Evolutionary conservation across 176 grass and related monocot genomes (phyloP).

Genomic region (Juncus effusus): DNA sequence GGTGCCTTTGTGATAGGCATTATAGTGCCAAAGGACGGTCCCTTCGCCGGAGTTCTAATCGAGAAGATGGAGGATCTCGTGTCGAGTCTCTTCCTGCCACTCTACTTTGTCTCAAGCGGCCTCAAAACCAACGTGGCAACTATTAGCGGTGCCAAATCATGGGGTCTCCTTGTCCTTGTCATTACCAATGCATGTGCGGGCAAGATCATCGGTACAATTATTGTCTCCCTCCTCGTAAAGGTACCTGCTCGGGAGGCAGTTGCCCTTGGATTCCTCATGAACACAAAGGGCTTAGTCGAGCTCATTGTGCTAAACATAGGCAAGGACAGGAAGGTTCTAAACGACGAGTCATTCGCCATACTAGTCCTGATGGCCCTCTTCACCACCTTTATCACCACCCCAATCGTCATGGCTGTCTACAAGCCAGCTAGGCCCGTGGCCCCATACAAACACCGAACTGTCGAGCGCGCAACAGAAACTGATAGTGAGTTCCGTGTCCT

Average conservation of each 20-base stretch:
- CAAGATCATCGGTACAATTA: conserved; percentile 61
- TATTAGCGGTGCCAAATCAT: conserved; percentile 56
- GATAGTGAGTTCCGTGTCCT: conserved; percentile 55
- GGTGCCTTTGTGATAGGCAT: conserved; percentile 62
- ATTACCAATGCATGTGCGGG: conserved; percentile 57
- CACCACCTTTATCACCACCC: conserved; percentile 78
- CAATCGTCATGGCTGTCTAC: conserved; percentile 72
- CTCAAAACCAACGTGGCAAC: conserved; percentile 74
- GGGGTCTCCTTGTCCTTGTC: conserved; percentile 60
- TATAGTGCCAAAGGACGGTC: conserved; percentile 59
- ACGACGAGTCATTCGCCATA: conserved; percentile 71
- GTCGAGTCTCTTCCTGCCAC: conserved; percentile 66
- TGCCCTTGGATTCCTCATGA: conserved; percentile 64
- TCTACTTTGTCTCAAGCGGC: conserved; percentile 76
- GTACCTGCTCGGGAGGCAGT: conserved; percentile 45
- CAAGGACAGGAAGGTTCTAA: conserved; percentile 59
- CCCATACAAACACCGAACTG: conserved; percentile 62
- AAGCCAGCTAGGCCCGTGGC: conserved; percentile 45
- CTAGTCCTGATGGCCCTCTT: conserved; percentile 78
- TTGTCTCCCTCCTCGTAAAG: conserved; percentile 28
- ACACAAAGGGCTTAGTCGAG: conserved; percentile 81
- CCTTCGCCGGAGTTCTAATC: conserved; percentile 50
- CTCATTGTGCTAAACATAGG: conserved; percentile 86
- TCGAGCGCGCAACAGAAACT: conserved; percentile 22
- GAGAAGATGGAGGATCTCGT: conserved; percentile 75